Evolutionary conservation across 768 basidiomycete genomes (phyloP).

Genomic region (Tulasnella calospora): DNA sequence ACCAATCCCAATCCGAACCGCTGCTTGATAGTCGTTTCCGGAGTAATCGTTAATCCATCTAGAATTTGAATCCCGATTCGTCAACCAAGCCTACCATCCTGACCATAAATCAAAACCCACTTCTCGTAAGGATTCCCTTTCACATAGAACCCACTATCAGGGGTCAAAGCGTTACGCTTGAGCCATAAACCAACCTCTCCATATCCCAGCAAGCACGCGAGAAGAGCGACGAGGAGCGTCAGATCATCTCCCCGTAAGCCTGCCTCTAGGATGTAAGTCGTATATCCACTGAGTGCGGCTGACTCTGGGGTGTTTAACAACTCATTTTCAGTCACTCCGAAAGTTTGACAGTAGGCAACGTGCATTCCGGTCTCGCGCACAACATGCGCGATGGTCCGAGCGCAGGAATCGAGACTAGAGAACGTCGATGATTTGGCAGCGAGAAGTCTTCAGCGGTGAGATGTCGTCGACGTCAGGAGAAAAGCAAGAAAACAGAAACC

Average conservation of each 20-base stretch:
- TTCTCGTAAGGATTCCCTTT: conserved; percentile 66
- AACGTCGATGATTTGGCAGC: conserved; percentile 72
- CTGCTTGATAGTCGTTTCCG: conserved; percentile 62
- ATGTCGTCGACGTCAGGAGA: background rate
- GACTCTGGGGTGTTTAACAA: conserved; percentile 61
- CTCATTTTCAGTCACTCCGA: conserved; percentile 59
- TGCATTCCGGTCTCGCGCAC: conserved; percentile 69
- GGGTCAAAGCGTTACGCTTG: conserved; percentile 48
- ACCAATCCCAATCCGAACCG: conserved; percentile 74
- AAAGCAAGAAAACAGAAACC: background rate
- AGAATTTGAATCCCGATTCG: background rate
- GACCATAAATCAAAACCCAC: conserved; percentile 18
- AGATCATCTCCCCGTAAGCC: conserved; percentile 69
- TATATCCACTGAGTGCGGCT: conserved; percentile 74
- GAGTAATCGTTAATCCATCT: conserved; percentile 58
- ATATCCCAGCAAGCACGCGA: conserved; percentile 84
- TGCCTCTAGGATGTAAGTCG: conserved; percentile 75
- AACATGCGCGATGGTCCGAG: conserved; percentile 58
- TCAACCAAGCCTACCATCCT: conserved; percentile 53
- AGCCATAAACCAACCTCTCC: conserved; percentile 89
- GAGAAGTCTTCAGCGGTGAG: conserved; percentile 50
- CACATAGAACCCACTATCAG: conserved; percentile 51
- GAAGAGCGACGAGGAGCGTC: conserved; percentile 71
- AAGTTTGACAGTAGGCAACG: conserved; percentile 61
- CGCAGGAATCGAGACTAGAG: conserved; percentile 55